phyloP scores from a whole-genome alignment of 2,329 filamentous ascomycete genomes.

The Pseudofabraea citricarpa region DNA sequence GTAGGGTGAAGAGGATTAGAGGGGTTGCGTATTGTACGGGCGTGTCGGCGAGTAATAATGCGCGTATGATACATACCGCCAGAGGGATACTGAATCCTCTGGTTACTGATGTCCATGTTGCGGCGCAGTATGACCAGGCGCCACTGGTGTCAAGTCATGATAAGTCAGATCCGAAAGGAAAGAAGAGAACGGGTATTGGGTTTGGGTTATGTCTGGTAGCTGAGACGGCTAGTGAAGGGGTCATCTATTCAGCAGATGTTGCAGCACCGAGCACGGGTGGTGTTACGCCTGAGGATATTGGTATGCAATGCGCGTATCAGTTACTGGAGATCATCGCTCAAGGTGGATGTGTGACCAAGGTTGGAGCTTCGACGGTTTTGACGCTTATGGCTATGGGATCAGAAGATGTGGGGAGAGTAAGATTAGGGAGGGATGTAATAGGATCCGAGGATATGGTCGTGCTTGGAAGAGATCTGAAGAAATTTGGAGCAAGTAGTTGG shows the following conservation, averaged over 20 bases:
- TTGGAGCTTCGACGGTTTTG: conserved; percentile 70
- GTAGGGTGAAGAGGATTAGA: conserved; percentile 80
- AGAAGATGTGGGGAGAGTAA: conserved; percentile 86
- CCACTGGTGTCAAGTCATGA: conserved; percentile 50
- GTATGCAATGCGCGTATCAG: conserved; percentile 82
- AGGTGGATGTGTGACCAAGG: conserved; percentile 74
- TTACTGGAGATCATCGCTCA: conserved; percentile 76
- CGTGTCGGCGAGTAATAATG: conserved; percentile 88
- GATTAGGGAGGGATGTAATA: conserved; percentile 75
- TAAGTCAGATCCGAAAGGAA: conserved; percentile 49
- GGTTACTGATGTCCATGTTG: conserved; percentile 86
- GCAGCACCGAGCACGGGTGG: conserved; percentile 72
- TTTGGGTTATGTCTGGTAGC: conserved; percentile 90
- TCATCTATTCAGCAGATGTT: conserved; percentile 84
- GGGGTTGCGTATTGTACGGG: conserved; percentile 93
- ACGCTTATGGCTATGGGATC: conserved; percentile 97
- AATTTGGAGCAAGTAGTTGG: conserved; percentile 90
- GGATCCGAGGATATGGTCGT: conserved; percentile 76
- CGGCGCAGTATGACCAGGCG: conserved; percentile 68
- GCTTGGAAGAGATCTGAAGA: conserved; percentile 77
- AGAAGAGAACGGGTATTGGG: conserved; percentile 74
- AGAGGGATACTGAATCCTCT: conserved; percentile 83
- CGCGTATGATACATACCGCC: conserved; percentile 88
- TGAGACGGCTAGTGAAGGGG: conserved; percentile 76
- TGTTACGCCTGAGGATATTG: conserved; percentile 83